phyloP scores from a whole-genome alignment of 768 basidiomycete genomes.

The Termitomyces sp. region DNA sequence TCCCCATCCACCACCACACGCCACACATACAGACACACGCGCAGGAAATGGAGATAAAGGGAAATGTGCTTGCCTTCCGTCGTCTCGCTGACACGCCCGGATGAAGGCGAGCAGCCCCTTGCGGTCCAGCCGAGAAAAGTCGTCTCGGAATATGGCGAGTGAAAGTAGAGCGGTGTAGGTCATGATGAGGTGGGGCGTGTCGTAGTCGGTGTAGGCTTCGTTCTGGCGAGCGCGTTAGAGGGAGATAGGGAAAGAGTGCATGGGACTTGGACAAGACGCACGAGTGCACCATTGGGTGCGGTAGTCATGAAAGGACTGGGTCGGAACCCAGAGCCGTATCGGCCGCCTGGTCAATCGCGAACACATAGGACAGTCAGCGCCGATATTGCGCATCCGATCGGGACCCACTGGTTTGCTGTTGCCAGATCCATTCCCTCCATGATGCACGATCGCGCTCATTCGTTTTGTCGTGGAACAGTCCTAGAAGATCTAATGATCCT shows the following conservation, averaged over 20 bases:
- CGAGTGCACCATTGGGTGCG: not conserved
- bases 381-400: not conserved
- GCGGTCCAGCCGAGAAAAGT: slow-evolving; percentile 69
- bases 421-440: slow-evolving; percentile 90
- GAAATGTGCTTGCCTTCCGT: slow-evolving; percentile 63
- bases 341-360: slow-evolving; percentile 39
- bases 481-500: slow-evolving; percentile 77
- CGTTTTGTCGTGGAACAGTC: slow-evolving; percentile 41
- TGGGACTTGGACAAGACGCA: too few species aligned
- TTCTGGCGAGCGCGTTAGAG: slow-evolving; percentile 12
- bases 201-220: slow-evolving; percentile 44
- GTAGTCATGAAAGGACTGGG: slow-evolving; percentile 70
- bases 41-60: not conserved
- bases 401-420: slow-evolving; percentile 71
- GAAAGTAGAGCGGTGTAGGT: slow-evolving; percentile 88
- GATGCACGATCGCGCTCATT: slow-evolving; percentile 47
- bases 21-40: not conserved
- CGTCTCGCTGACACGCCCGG: slow-evolving; percentile 63
- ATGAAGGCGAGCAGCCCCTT: slow-evolving; percentile 65
- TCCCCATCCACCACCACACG: too few species aligned
- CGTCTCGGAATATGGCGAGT: slow-evolving; percentile 85
- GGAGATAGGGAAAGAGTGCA: too few species aligned
- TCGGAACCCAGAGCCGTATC: slow-evolving; percentile 64
- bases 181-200: slow-evolving; percentile 84
- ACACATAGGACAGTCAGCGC: not conserved